Evolutionary conservation across 192 early-diverging fungal genomes (phyloP).

Genomic region (Polychytrium aggregatum): DNA sequence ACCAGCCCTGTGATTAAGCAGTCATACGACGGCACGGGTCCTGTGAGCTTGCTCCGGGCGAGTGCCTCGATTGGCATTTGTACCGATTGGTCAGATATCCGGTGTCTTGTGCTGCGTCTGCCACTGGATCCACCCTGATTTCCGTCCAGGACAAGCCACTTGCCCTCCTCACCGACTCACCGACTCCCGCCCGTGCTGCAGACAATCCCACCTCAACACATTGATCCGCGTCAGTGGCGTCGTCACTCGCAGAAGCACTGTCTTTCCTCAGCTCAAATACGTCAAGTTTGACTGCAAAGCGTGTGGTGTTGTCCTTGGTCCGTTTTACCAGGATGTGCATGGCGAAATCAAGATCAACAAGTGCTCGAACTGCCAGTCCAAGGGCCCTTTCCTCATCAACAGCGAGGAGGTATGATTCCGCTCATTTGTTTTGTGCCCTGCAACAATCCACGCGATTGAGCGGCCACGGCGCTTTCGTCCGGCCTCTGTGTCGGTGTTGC

Average conservation of each 20-base stretch:
- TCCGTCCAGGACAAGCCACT: no score
- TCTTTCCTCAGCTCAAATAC: conserved; percentile 95
- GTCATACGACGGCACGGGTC: no score
- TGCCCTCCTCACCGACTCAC: no score
- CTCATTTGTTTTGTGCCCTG: no score
- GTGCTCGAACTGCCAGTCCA: conserved; percentile 80
- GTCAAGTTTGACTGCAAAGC: conserved; percentile 93
- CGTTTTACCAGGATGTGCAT: conserved; percentile 86
- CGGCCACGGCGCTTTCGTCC: no score
- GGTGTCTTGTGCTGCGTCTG: no score
- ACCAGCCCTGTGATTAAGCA: no score
- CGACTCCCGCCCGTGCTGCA: no score
- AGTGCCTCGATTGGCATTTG: no score
- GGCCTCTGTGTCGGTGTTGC: neutral
- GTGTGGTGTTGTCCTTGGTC: conserved; percentile 82
- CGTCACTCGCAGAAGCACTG: conserved; percentile 83
- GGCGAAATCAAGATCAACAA: conserved; percentile 72
- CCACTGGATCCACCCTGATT: neutral
- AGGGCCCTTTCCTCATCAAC: conserved; percentile 86
- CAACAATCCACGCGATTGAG: no score
- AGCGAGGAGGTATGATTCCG: conserved; percentile 59
- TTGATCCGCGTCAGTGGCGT: conserved; percentile 85
- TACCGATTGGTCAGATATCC: no score
- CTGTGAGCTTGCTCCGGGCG: no score
- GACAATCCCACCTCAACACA: conserved; percentile 85